phyloP scores from a whole-genome alignment of 1,284 basidiomycete genomes.

The Erythrobasidium hasegawianum region DNA sequence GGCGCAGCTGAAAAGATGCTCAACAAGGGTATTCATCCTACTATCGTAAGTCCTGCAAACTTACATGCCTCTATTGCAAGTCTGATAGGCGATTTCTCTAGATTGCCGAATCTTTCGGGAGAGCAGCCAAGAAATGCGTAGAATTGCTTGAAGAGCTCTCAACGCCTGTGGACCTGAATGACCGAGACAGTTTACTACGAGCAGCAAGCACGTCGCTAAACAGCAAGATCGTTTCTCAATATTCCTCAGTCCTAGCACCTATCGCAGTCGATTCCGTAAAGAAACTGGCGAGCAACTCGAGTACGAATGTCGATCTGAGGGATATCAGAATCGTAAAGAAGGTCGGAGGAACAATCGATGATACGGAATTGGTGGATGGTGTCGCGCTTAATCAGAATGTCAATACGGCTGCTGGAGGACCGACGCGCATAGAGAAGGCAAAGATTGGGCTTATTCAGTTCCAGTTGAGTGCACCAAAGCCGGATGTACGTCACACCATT shows the following conservation, averaged over 20 bases:
- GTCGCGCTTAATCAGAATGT: conserved; percentile 96
- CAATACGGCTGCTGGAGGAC: conserved; percentile 82
- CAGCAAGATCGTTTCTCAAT: conserved; percentile 99
- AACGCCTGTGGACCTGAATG: conserved; percentile 84
- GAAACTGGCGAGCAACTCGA: conserved; percentile 65
- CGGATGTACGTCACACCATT: conserved; percentile 64
- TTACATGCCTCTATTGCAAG: no score
- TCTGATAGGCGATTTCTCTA: neutral
- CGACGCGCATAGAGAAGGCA: conserved; percentile 93
- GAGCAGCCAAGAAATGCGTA: conserved; percentile 85
- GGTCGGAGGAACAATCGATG: conserved; percentile 98
- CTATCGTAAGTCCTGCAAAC: conserved; percentile 54
- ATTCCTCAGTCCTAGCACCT: conserved; percentile 92
- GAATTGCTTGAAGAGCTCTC: conserved; percentile 92
- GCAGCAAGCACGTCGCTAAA: conserved; percentile 94
- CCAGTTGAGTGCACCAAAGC: conserved; percentile 95
- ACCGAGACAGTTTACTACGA: conserved; percentile 78
- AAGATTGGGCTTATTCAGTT: conserved; percentile 99
- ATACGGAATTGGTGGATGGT: conserved; percentile 87
- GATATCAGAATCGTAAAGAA: conserved; percentile 98
- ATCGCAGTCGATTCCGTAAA: conserved; percentile 97
- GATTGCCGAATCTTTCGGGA: conserved; percentile 92
- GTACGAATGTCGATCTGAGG: conserved; percentile 90
- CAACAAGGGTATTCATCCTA: conserved; percentile 93
- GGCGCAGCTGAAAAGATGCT: conserved; percentile 96